phyloP scores from a whole-genome alignment of 305 asterid genomes.

The Solanum hybrid region DNA sequence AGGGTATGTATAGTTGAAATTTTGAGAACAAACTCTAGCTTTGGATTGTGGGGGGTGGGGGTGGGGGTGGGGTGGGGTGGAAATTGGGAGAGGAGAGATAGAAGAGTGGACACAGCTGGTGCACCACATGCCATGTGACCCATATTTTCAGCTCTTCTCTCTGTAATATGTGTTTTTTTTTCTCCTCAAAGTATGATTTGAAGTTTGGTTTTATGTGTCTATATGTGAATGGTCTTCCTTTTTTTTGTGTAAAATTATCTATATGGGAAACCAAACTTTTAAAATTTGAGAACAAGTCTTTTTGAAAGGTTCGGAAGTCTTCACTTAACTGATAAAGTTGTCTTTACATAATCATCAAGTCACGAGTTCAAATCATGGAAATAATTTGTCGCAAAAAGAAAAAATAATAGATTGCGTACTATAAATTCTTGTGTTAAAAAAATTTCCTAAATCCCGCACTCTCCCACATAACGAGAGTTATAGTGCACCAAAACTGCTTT shows the following conservation, averaged over 20 bases:
- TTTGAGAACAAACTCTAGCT: background rate
- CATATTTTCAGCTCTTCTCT: conserved; percentile 17
- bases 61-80: background rate
- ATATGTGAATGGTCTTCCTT: background rate
- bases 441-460: background rate
- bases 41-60: background rate
- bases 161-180: background rate
- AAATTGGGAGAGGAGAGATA: background rate
- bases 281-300: background rate
- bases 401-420: background rate
- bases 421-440: background rate
- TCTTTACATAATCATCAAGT: background rate
- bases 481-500: background rate
- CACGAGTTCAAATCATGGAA: background rate
- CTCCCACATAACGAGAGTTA: background rate
- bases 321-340: background rate
- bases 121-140: conserved; percentile 86
- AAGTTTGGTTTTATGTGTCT: background rate
- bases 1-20: conserved; percentile 37
- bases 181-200: background rate
- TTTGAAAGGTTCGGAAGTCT: background rate
- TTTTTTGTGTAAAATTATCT: background rate
- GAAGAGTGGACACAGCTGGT: conserved; percentile 67
- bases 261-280: background rate
- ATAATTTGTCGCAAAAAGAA: background rate